Evolutionary conservation across 2,329 filamentous ascomycete species (phyloP).

Genomic region (Sarocladium brachiariae): DNA sequence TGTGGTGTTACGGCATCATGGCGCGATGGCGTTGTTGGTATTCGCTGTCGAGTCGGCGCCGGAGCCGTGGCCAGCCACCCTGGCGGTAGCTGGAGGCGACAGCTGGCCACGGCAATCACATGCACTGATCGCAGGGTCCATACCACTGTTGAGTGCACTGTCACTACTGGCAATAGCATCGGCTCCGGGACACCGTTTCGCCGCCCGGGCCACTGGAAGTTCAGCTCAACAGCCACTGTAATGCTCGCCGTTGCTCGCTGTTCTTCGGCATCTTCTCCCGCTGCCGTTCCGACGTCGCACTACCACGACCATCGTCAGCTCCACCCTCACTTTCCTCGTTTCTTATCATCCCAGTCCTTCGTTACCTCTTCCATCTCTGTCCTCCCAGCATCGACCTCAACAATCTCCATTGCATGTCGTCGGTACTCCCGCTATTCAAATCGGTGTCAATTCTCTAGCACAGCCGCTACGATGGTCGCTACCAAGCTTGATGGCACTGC

Average conservation of each 20-base stretch:
- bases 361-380: neutral
- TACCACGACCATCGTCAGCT: neutral
- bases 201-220: constrained; percentile 4
- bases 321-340: constrained; percentile 1
- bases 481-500: constrained; percentile 92
- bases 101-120: neutral
- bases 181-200: neutral
- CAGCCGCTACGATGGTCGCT: constrained; percentile 66
- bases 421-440: neutral
- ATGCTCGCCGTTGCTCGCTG: neutral
- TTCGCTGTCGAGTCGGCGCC: neutral
- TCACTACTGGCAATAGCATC: neutral
- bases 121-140: neutral
- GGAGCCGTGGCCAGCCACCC: neutral
- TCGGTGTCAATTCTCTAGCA: constrained; percentile 35
- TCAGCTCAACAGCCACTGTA: neutral
- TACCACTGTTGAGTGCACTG: neutral
- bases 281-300: constrained; percentile 3
- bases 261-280: neutral
- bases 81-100: neutral
- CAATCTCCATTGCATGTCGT: neutral
- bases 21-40: neutral
- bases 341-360: constrained; percentile 3
- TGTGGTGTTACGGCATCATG: neutral
- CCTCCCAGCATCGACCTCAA: constrained; percentile 8